A percentile compares a stretch with the other conserved stretches of the same genome.
Evolutionary conservation across 441 rosid genomes (phyloP).

Genomic region (Croton laevigatus): DNA sequence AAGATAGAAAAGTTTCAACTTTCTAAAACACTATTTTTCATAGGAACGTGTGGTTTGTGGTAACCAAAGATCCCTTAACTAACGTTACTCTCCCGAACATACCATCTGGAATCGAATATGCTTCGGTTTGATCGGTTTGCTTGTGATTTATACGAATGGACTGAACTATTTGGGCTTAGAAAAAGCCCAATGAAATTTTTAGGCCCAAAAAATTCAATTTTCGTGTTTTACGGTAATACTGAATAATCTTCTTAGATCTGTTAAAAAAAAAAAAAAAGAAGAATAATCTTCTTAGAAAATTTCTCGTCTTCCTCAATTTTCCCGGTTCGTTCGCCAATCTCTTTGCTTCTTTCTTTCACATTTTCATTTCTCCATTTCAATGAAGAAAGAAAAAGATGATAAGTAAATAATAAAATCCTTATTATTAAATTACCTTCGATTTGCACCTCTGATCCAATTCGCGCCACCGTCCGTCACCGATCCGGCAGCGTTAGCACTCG

Average conservation of each 20-base stretch:
- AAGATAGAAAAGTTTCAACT: not conserved
- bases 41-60: slow-evolving; percentile 3
- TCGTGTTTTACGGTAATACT: too few relatives aligned
- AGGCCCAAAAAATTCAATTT: not conserved
- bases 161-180: not conserved
- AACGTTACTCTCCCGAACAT: slow-evolving; percentile 23
- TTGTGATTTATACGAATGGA: not conserved
- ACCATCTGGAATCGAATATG: slow-evolving; percentile 29
- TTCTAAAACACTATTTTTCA: too few relatives aligned
- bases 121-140: not conserved
- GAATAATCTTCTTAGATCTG: too few relatives aligned
- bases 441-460: too few relatives aligned
- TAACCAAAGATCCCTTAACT: slow-evolving; percentile 20
- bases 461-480: not conserved
- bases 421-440: too few relatives aligned
- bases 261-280: too few relatives aligned
- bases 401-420: too few relatives aligned
- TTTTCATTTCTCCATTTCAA: not conserved
- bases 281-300: not conserved
- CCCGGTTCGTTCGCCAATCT: slow-evolving; percentile 30
- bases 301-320: slow-evolving; percentile 16
- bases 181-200: not conserved
- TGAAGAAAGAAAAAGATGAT: not conserved
- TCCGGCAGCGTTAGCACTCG: slow-evolving; percentile 1
- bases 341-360: slow-evolving; percentile 4